Evolutionary conservation across 2,329 filamentous ascomycete genomes (phyloP), one percentile per base, ranked within the genome.

Genomic region (Rhexocercosporidium sp.): DNA sequence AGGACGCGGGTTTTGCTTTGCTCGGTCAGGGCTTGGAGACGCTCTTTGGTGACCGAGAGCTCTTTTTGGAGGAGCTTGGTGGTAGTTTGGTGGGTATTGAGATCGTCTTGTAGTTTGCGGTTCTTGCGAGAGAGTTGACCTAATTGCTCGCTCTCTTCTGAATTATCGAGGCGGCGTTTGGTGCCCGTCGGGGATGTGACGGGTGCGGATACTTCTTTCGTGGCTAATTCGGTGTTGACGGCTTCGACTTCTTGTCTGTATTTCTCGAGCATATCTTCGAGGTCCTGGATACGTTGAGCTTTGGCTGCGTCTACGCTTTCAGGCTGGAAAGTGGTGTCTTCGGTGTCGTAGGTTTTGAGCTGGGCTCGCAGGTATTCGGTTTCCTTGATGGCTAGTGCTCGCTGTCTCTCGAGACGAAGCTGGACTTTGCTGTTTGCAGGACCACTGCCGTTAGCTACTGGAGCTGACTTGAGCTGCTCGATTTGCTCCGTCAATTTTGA

Each of bases 341-440:
- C 96, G 0, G 88, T 87, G 75, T 98, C 93, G 68, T 96, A 91
- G 0, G 92, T 91, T 80, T 94, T 94, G 64, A 98, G 85, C 78
- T 99, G 96, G 0, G 93, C 95, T 25, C 96, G 92, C 7, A 99
- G 85, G 77, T 97, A 97, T 72, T 97, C 94, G 0, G 96, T 93
- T 77, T 99, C 96, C 76, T 97, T 97, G 27, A 93, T 85, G 0
- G 94, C 93, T 8, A 99, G 85, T 0, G 86, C 88, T 66, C 93
- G 92, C 77, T 98, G 95, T 66, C 96, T 86, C 74, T 99, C 95
- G 0, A 97, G 82, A 37, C 96, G 88, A 62, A 91, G 82, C 51
- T 89, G 90, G 1, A 87, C 85, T 79, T 94, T 91, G 74, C 93
- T 91, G 18, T 83, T 84, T 29, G 80, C 62, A 29, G 60, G 60